Evolutionary conservation across 371 early-diverging fungal genomes (phyloP).

Genomic region (Haplosporangium sp.): DNA sequence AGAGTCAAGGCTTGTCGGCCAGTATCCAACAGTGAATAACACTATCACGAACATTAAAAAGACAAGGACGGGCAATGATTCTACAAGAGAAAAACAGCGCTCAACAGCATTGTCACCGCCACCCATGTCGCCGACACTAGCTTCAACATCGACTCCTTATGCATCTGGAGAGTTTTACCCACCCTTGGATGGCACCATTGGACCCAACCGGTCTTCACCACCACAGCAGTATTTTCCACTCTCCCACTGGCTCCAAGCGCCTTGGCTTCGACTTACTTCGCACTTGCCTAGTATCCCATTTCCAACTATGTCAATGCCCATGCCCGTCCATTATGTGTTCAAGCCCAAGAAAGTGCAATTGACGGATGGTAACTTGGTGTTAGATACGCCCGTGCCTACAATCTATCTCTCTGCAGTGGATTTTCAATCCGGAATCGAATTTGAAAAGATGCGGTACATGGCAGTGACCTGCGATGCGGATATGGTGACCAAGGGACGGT

Average conservation of each 20-base stretch:
- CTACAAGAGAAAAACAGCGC: neutral
- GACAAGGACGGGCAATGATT: conserved; percentile 6
- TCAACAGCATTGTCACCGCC: conserved; percentile 24
- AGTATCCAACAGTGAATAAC: conserved; percentile 19
- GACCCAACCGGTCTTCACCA: conserved; percentile 15
- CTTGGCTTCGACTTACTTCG: conserved; percentile 41
- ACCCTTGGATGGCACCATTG: conserved; percentile 16
- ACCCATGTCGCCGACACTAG: conserved; percentile 42
- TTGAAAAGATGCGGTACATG: conserved; percentile 81
- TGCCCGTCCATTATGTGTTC: conserved; percentile 45
- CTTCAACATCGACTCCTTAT: conserved; percentile 40
- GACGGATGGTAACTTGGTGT: conserved; percentile 75
- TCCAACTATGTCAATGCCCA: conserved; percentile 52
- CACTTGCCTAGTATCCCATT: conserved; percentile 30
- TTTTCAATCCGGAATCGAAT: conserved; percentile 68
- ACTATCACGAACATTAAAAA: conserved; percentile 3
- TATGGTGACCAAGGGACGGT: conserved; percentile 75
- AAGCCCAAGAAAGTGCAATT: conserved; percentile 69
- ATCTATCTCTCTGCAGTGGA: conserved; percentile 69
- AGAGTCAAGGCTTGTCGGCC: conserved; percentile 19
- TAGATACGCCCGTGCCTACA: conserved; percentile 78
- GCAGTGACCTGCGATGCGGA: conserved; percentile 84
- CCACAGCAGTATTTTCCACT: conserved; percentile 51
- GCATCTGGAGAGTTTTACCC: conserved; percentile 42
- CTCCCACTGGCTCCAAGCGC: conserved; percentile 54